A percentile compares a stretch with the other conserved stretches of the same genome.
Evolutionary conservation across 1,284 basidiomycete species (phyloP).

Genomic region (Coniferiporia weirii): DNA sequence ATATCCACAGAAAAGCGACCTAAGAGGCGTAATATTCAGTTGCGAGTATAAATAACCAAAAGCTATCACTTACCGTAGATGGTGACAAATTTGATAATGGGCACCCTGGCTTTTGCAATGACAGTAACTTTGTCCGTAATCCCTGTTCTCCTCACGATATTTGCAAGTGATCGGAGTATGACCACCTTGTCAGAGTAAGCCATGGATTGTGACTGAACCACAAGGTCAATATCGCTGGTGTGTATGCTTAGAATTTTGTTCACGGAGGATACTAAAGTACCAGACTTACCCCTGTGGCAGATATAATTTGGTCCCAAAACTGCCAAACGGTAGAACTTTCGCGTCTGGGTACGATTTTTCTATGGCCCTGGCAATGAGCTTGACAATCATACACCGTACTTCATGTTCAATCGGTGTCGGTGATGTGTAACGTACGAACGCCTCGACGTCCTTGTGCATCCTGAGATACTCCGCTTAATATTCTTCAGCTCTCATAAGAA

Average conservation of each 20-base stretch:
- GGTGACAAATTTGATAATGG: conserved; percentile 91
- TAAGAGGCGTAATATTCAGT: conserved; percentile 19
- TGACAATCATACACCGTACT: conserved; percentile 72
- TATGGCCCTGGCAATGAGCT: conserved; percentile 68
- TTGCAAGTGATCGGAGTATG: conserved; percentile 61
- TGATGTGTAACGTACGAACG: conserved; percentile 85
- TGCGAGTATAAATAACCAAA: not conserved
- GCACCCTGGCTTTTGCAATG: conserved; percentile 87
- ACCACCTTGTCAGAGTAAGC: conserved; percentile 52
- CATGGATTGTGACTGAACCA: conserved; percentile 64
- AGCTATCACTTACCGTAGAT: conserved; percentile 37
- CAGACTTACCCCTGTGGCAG: conserved; percentile 78
- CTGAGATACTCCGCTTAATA: conserved; percentile 33
- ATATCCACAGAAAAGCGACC: conserved; percentile 87
- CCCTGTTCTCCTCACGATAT: conserved; percentile 53
- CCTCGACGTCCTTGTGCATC: conserved; percentile 79
- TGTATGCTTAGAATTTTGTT: conserved; percentile 5
- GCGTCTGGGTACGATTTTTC: conserved; percentile 72
- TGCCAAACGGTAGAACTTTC: conserved; percentile 83
- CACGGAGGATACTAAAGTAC: not conserved
- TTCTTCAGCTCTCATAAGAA: not conserved
- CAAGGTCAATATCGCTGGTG: conserved; percentile 70
- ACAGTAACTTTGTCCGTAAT: conserved; percentile 73
- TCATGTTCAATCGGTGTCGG: conserved; percentile 85
- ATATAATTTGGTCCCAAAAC: conserved; percentile 92